These are phyloP conservation scores for Eimeria maxima DNA, from an alignment of 169 alveolate species.

Conservation along the genomic window DNA sequence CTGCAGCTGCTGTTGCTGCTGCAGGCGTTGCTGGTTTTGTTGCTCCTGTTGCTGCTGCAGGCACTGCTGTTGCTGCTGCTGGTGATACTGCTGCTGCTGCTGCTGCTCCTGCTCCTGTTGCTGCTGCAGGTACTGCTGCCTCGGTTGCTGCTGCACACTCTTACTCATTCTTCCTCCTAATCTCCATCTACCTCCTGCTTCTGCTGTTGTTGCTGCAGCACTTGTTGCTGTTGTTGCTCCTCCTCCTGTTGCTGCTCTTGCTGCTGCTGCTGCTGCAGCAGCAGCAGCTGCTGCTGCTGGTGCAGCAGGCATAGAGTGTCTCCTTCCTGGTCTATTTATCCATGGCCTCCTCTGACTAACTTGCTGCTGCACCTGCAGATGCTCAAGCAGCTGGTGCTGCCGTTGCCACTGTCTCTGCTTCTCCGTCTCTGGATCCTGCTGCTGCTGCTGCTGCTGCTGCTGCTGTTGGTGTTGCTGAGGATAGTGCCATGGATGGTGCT, in stretches of 20 bases:
- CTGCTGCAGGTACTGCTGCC: not conserved
- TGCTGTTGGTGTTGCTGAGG: not conserved
- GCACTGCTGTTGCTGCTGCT: not conserved
- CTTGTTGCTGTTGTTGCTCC: too few relatives aligned
- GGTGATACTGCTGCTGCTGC: not conserved
- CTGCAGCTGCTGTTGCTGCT: slow-evolving; percentile 3
- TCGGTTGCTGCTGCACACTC: not conserved
- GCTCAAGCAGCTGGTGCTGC: slow-evolving; percentile 24
- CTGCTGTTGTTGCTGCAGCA: too few relatives aligned
- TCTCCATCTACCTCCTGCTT: not conserved
- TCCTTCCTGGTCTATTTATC: not conserved
- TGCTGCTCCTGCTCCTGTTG: not conserved
- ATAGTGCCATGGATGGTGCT: not conserved
- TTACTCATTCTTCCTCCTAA: not conserved
- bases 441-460: slow-evolving; percentile 28
- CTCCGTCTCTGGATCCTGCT: slow-evolving; percentile 37
- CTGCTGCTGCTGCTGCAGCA: not conserved
- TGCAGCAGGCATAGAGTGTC: slow-evolving; percentile 29
- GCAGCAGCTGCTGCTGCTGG: slow-evolving; percentile 33
- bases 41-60: not conserved
- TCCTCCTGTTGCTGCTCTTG: slow-evolving; percentile 31
- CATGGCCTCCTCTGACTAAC: not conserved
- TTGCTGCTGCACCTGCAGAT: not conserved
- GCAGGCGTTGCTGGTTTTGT: not conserved
- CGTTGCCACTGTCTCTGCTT: not conserved